Percentiles rank a stretch among this genome's conserved stretches.
These are phyloP conservation scores for Penicillium samsonianum DNA, from an alignment of 495 filamentous ascomycete genomes.

Conservation along the genomic window DNA sequence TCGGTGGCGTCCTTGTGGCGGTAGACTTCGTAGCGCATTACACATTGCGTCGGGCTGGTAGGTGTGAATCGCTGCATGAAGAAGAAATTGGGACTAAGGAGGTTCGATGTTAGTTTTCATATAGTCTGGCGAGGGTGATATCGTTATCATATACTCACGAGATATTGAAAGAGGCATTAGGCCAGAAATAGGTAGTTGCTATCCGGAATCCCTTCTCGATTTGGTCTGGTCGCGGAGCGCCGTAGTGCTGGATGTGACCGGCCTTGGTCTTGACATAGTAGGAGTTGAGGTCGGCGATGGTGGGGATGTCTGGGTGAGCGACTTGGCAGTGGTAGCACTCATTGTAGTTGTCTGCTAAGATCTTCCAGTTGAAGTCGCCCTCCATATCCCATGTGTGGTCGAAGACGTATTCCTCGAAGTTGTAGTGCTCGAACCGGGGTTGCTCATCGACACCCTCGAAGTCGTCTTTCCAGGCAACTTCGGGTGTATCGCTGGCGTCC, in stretches of 20 bases:
- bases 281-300: slow-evolving; percentile 41
- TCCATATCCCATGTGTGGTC: slow-evolving; percentile 52
- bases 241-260: slow-evolving; percentile 43
- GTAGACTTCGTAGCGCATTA: slow-evolving; percentile 51
- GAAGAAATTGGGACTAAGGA: slow-evolving; percentile 46
- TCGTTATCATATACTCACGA: slow-evolving; percentile 35
- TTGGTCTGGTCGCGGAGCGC: slow-evolving; percentile 39
- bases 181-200: slow-evolving; percentile 46
- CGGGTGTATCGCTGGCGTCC: slow-evolving; percentile 35
- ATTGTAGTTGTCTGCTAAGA: slow-evolving; percentile 52
- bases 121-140: not conserved
- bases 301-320: slow-evolving; percentile 48
- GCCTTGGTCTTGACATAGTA: slow-evolving; percentile 46
- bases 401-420: slow-evolving; percentile 48
- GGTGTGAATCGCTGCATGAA: slow-evolving; percentile 51
- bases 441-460: slow-evolving; percentile 44
- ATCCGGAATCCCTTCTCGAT: slow-evolving; percentile 36
- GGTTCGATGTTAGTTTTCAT: slow-evolving; percentile 13
- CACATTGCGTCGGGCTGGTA: slow-evolving; percentile 33
- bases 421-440: slow-evolving; percentile 40
- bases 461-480: slow-evolving; percentile 45
- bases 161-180: slow-evolving; percentile 47
- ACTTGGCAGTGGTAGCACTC: slow-evolving; percentile 55
- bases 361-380: slow-evolving; percentile 53
- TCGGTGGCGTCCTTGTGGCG: slow-evolving; percentile 47